Conservation (phyloP, 1,284 basidiomycete genomes). For the Apiotrichum domesticum region DNA sequence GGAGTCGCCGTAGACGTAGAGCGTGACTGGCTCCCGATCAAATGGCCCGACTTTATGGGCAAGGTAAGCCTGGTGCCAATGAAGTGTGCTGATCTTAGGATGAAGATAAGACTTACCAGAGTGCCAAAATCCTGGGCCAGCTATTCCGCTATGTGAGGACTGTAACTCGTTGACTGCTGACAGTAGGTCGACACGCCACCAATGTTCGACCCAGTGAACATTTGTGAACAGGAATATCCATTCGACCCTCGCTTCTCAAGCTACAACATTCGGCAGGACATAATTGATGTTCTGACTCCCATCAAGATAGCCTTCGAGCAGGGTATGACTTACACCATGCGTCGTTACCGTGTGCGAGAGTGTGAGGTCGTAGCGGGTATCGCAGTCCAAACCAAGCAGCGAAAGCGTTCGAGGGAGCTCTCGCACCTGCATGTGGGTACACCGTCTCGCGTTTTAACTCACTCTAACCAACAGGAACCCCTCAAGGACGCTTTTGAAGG, state of each 20-base stretch:
- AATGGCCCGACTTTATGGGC: slow-evolving; percentile 48
- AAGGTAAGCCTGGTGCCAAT: slow-evolving; percentile 22
- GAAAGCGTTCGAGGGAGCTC: slow-evolving; percentile 31
- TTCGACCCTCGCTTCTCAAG: slow-evolving; percentile 21
- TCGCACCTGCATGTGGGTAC: slow-evolving; percentile 2
- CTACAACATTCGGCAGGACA: slow-evolving; percentile 16
- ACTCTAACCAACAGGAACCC: slow-evolving; percentile 25
- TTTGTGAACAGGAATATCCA: slow-evolving; percentile 21
- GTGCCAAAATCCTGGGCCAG: slow-evolving; percentile 36
- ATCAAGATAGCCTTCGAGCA: slow-evolving; percentile 36
- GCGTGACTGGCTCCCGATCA: slow-evolving; percentile 21
- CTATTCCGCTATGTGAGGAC: slow-evolving; percentile 37
- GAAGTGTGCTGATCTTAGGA: slow-evolving; percentile 11
- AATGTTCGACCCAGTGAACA: slow-evolving; percentile 28
- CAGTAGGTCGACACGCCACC: slow-evolving; percentile 30
- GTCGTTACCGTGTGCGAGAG: slow-evolving; percentile 34
- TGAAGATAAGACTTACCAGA: slow-evolving; percentile 26
- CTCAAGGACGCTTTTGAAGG: slow-evolving; percentile 28
- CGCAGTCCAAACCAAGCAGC: slow-evolving; percentile 29
- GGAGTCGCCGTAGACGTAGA: slow-evolving; percentile 38
- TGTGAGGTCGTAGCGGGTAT: slow-evolving; percentile 36
- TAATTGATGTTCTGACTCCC: slow-evolving; percentile 28
- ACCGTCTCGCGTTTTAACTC: too few relatives aligned
- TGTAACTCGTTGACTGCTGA: neutral
- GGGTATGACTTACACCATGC: slow-evolving; percentile 32